Evolutionary conservation across 345 rosid genomes (phyloP), one percentile per base, ranked within the genome.

Genomic region (Murraya koenigii): DNA sequence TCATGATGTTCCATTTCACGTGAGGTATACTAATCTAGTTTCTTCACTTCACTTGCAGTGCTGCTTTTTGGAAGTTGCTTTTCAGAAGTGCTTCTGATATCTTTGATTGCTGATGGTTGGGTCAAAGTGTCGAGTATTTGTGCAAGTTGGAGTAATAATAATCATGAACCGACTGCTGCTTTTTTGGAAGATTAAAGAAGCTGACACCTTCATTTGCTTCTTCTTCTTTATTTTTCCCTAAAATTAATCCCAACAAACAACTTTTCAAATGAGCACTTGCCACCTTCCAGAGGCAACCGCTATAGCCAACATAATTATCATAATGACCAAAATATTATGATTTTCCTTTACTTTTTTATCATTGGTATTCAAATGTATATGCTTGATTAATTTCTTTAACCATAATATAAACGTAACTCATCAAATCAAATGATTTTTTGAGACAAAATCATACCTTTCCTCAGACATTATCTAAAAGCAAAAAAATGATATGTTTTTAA

Each of bases 141-240:
- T n/a, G 47, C 78, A 52, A 26, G 73, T 63, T 69, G 81, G 49
- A 20, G 70, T 56, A 56, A 69, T 63, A 47, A 79, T 68, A 41
- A 76, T 47, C 36, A 23, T 67, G 65, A 55, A 62, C 62, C 11
- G 25, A 39, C 72, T 39, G 8, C 70, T 32, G 13, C 74, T 64
- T 77, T 74, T 74, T 47, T 44, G 47, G 47, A 25, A 52, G 60
- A 36, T 47, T n/a, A 25, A 75, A 63, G 61, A 56, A 26, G 5
- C 75, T 17, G 35, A 25, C 64, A 35, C n/a, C 38, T n/a, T n/a
- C n/a, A n/a, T n/a, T n/a, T n/a, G n/a, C n/a, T n/a, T n/a, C n/a
- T n/a, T n/a, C n/a, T n/a, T n/a, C n/a, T n/a, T n/a, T n/a, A n/a
- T n/a, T n/a, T n/a, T n/a, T n/a, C n/a, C 32, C 35, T 54, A 63